A percentile compares a stretch with the other conserved stretches of the same genome.
phyloP scores from a whole-genome alignment of 192 early-diverging fungal species.

The Coemansia sp. region DNA sequence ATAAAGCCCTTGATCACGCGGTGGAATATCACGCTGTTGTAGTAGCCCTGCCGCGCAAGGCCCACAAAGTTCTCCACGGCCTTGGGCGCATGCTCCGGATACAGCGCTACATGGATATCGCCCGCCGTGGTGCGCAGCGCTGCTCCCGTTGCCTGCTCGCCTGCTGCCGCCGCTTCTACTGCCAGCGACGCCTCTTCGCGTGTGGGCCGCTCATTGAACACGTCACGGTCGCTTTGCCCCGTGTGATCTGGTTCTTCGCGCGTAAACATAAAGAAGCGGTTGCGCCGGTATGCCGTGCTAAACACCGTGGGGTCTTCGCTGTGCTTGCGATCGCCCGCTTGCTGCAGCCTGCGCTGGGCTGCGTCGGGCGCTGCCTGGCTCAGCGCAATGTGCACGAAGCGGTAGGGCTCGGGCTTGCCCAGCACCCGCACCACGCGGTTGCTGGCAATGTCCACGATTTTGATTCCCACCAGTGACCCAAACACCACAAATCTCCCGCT shows the following conservation, averaged over 20 bases:
- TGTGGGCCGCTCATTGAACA: slow-evolving; percentile 97
- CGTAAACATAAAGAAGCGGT: slow-evolving; percentile 94
- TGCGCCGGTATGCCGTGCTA: slow-evolving; percentile 84
- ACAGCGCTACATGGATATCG: slow-evolving; percentile 85
- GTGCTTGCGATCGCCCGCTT: slow-evolving; percentile 26
- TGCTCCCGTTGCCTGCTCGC: slow-evolving; percentile 51
- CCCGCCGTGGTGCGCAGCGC: slow-evolving; percentile 88
- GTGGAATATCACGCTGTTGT: slow-evolving; percentile 92
- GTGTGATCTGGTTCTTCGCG: slow-evolving; percentile 70
- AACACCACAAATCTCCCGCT: slow-evolving; percentile 86
- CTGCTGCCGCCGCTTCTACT: slow-evolving; percentile 57
- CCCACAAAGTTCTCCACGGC: slow-evolving; percentile 94
- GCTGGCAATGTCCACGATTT: slow-evolving; percentile 81
- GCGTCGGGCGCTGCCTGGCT: slow-evolving; percentile 67
- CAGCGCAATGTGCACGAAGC: slow-evolving; percentile 85
- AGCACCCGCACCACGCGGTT: slow-evolving; percentile 83
- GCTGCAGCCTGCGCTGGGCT: background rate
- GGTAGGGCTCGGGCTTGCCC: slow-evolving; percentile 87
- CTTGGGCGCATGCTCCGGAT: slow-evolving; percentile 78
- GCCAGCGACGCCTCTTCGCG: slow-evolving; percentile 94
- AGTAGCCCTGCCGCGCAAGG: slow-evolving; percentile 82
- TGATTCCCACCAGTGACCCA: slow-evolving; percentile 92
- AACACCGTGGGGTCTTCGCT: slow-evolving; percentile 87
- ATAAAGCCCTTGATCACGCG: slow-evolving; percentile 97
- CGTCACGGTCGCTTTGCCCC: slow-evolving; percentile 73